phyloP scores from a whole-genome alignment of 2,329 filamentous ascomycete genomes.

The Colletotrichum tabaci region DNA sequence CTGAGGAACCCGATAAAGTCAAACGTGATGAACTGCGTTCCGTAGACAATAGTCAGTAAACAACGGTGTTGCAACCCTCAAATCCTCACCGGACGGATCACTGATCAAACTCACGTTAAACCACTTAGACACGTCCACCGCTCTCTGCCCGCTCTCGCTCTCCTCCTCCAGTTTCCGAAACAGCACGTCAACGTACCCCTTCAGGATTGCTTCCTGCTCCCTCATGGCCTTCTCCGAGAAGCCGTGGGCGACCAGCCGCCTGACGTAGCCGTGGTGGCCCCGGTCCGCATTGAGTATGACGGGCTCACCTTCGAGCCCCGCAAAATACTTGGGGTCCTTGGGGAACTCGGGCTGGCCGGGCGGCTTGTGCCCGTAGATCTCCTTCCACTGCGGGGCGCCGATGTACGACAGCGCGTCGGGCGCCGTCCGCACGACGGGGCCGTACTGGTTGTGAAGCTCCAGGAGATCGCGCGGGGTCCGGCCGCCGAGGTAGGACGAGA shows the following conservation, averaged over 20 bases:
- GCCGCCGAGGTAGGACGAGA: slow-evolving; percentile 14
- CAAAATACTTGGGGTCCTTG: slow-evolving; percentile 18
- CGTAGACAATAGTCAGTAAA: neutral
- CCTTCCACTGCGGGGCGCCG: slow-evolving; percentile 53
- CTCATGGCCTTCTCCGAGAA: slow-evolving; percentile 45
- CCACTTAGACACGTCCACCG: slow-evolving; percentile 46
- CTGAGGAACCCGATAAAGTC: slow-evolving; percentile 49
- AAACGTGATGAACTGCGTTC: slow-evolving; percentile 45
- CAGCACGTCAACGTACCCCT: slow-evolving; percentile 56
- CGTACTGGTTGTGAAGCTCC: slow-evolving; percentile 56
- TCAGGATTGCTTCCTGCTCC: slow-evolving; percentile 48
- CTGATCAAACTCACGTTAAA: slow-evolving; percentile 39
- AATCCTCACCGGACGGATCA: too few relatives aligned
- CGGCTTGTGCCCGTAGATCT: slow-evolving; percentile 55
- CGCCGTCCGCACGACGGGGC: slow-evolving; percentile 61
- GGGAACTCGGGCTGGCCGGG: slow-evolving; percentile 28
- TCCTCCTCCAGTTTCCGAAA: slow-evolving; percentile 54
- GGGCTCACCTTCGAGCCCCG: neutral
- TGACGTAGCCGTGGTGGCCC: slow-evolving; percentile 16
- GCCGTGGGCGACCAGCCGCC: slow-evolving; percentile 39
- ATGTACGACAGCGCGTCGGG: slow-evolving; percentile 63
- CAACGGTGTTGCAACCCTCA: too few relatives aligned
- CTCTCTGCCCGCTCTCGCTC: slow-evolving; percentile 3
- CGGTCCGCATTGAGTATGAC: slow-evolving; percentile 40
- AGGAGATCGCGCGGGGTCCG: slow-evolving; percentile 46